Percentiles rank a stretch among this genome's conserved stretches.
Evolutionary conservation across 495 filamentous ascomycete genomes (phyloP).

Genomic region (Darksidea phi): DNA sequence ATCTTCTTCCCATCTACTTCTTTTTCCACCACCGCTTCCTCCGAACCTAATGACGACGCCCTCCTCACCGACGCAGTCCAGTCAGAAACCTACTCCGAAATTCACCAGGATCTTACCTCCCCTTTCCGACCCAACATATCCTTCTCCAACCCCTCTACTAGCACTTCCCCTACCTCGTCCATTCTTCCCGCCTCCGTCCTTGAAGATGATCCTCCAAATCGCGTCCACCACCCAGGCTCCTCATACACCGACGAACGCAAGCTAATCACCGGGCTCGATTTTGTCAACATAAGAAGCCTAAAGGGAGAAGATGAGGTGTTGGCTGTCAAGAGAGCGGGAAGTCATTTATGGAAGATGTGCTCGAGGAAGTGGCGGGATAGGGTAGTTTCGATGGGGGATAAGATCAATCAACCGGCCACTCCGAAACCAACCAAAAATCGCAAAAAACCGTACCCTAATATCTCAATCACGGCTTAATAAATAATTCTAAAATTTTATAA

Average conservation of each 20-base stretch:
- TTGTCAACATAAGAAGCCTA: conserved; percentile 56
- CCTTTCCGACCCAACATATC: conserved; percentile 74
- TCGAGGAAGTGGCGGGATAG: conserved; percentile 61
- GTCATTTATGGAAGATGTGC: conserved; percentile 70
- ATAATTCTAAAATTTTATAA: too few species aligned
- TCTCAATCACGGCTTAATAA: too few species aligned
- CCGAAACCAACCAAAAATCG: too few species aligned
- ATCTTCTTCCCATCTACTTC: conserved; percentile 60
- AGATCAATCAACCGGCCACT: too few species aligned
- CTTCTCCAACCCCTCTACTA: conserved; percentile 47
- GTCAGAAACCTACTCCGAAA: conserved; percentile 66
- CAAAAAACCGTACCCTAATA: too few species aligned
- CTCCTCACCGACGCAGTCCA: conserved; percentile 53
- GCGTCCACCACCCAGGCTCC: conserved; percentile 20
- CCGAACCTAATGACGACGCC: neutral
- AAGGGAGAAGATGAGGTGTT: conserved; percentile 73
- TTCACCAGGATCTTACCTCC: conserved; percentile 65
- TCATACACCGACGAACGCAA: conserved; percentile 19
- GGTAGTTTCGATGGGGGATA: conserved; percentile 56
- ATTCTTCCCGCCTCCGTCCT: conserved; percentile 37
- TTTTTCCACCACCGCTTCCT: neutral
- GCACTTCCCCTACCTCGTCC: too few species aligned
- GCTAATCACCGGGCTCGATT: conserved; percentile 52
- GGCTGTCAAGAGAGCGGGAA: conserved; percentile 66
- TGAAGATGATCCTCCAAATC: conserved; percentile 48